phyloP scores from a whole-genome alignment of 2,329 filamentous ascomycete genomes.

The Camillea tinctor region DNA sequence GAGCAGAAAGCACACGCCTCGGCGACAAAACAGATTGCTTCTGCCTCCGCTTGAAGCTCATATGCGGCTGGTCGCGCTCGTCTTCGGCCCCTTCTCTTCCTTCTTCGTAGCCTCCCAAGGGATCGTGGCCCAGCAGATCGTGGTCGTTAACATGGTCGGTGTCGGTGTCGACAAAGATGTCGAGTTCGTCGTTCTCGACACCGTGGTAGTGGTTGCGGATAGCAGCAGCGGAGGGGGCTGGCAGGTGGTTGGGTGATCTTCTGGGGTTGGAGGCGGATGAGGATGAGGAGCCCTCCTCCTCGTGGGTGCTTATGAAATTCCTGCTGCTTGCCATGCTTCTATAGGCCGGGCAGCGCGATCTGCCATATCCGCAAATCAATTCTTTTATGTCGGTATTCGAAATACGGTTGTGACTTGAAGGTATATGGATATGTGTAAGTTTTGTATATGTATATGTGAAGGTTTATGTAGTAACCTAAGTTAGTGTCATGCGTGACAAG shows the following conservation, averaged over 20 bases:
- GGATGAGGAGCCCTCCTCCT: slow-evolving; percentile 29
- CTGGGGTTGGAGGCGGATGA: slow-evolving; percentile 18
- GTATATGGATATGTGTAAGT: not conserved
- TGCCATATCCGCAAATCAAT: slow-evolving; percentile 27
- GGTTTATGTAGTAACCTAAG: not conserved
- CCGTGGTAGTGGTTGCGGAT: slow-evolving; percentile 33
- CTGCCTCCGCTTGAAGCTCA: slow-evolving; percentile 72
- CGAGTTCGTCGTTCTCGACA: slow-evolving; percentile 30
- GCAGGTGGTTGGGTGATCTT: slow-evolving; percentile 22
- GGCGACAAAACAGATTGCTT: slow-evolving; percentile 50
- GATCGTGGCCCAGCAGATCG: slow-evolving; percentile 54
- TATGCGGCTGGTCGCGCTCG: slow-evolving; percentile 41
- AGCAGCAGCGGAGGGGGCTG: slow-evolving; percentile 12
- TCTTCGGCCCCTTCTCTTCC: slow-evolving; percentile 34
- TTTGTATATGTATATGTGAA: too few species aligned
- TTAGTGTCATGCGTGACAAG: too few species aligned
- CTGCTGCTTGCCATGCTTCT: slow-evolving; percentile 31
- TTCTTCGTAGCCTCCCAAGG: slow-evolving; percentile 34
- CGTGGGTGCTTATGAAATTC: slow-evolving; percentile 26
- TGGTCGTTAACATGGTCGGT: slow-evolving; percentile 26
- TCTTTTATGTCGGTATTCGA: not conserved
- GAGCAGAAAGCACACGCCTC: slow-evolving; percentile 47
- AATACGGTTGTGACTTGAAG: not conserved
- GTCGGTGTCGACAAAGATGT: slow-evolving; percentile 24
- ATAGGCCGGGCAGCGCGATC: slow-evolving; percentile 22